Conservation (phyloP, 805 yeast species). For the Wickerhamomyces strasburgensis region DNA sequence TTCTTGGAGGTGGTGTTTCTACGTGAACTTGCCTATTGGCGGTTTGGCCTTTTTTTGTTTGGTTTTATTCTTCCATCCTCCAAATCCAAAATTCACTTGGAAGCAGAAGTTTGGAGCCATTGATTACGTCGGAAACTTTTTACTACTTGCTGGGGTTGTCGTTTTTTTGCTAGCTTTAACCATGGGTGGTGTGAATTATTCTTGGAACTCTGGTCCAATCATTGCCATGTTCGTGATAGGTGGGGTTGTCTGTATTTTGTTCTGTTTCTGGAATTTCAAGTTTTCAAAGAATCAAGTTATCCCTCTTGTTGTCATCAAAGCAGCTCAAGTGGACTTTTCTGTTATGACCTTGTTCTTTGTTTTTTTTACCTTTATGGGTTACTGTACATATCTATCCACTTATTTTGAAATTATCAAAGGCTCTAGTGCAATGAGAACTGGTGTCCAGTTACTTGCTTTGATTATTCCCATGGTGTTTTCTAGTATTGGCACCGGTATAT, state of each 20-base stretch:
- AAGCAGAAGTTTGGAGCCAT: conserved; percentile 34
- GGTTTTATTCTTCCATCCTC: conserved; percentile 33
- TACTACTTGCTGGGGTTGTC: conserved; percentile 38
- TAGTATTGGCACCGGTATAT: conserved; percentile 21
- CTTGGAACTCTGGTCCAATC: conserved; percentile 9
- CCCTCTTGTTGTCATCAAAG: conserved; percentile 16
- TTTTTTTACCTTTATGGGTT: conserved; percentile 4
- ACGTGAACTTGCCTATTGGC: conserved; percentile 54
- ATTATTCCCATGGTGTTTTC: conserved; percentile 34
- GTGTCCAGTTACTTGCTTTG: conserved; percentile 38
- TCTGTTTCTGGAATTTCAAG: conserved; percentile 2
- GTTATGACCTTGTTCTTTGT: conserved; percentile 1
- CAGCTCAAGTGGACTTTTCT: conserved; percentile 1
- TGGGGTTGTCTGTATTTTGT: neutral
- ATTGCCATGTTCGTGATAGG: conserved; percentile 13
- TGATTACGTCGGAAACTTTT: conserved; percentile 44
- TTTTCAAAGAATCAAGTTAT: conserved; percentile 12
- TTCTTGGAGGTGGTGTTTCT: conserved; percentile 72
- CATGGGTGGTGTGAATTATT: conserved; percentile 41
- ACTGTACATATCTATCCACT: conserved; percentile 2
- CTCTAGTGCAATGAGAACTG: conserved; percentile 37
- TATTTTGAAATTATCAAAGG: conserved; percentile 28
- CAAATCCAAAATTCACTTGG: conserved; percentile 34
- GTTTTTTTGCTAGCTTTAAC: conserved; percentile 43
- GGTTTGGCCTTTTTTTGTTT: conserved; percentile 40